Conservation (phyloP, 371 early-diverging fungal genomes). For the Mucor racemosus region DNA sequence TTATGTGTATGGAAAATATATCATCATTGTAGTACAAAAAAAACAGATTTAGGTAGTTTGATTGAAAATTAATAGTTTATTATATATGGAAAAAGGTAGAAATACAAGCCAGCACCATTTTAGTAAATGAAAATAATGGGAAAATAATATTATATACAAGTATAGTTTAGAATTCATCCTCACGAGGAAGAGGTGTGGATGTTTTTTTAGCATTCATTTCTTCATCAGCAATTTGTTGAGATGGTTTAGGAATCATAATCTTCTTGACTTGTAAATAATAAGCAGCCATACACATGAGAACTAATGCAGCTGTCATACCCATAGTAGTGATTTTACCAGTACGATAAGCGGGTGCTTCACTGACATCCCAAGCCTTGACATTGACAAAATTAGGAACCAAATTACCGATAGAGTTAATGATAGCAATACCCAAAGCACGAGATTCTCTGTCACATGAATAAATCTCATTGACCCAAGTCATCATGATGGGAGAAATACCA, state of each 20-base stretch:
- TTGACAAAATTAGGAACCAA: conserved; percentile 47
- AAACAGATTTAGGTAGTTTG: background rate
- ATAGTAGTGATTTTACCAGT: conserved; percentile 48
- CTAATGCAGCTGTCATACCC: conserved; percentile 34
- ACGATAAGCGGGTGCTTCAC: conserved; percentile 33
- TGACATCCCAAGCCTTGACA: conserved; percentile 35
- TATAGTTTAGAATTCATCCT: conserved; percentile 25
- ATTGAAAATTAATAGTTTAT: background rate
- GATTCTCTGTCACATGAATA: conserved; percentile 37
- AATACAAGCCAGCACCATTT: background rate
- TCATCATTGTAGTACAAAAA: background rate
- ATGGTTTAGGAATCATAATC: conserved; percentile 39
- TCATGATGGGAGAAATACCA: conserved; percentile 42
- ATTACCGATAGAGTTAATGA: conserved; percentile 45
- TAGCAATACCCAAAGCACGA: conserved; percentile 45
- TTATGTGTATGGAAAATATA: background rate
- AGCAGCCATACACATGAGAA: conserved; percentile 27
- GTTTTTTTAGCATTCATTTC: conserved; percentile 25
- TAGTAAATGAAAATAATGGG: background rate
- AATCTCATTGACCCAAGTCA: conserved; percentile 50
- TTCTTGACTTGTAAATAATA: conserved; percentile 29
- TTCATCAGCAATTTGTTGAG: conserved; percentile 37
- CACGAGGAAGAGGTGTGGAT: background rate
- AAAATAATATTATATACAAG: background rate
- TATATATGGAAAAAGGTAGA: background rate